A percentile compares a stretch with the other conserved stretches of the same genome.
These are phyloP conservation scores for Gaeumannomyces sp. DNA, from an alignment of 2,329 filamentous ascomycete genomes.

Conservation along the genomic window DNA sequence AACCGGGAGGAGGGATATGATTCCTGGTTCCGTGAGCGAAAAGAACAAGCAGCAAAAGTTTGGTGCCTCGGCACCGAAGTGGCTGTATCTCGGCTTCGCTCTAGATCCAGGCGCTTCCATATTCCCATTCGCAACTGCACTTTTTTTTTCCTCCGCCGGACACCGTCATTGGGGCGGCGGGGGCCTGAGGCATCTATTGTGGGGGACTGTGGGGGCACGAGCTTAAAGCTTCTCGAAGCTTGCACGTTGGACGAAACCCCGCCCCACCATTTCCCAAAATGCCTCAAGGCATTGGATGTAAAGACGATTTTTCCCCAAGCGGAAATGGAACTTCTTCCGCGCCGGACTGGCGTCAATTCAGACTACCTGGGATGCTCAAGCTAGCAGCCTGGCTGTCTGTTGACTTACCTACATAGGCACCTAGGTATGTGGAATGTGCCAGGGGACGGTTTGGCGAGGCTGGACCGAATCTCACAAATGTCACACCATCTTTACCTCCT, in stretches of 20 bases:
- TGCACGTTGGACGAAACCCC: neutral
- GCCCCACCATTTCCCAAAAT: too few species aligned
- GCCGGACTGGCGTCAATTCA: too few species aligned
- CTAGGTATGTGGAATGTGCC: too few species aligned
- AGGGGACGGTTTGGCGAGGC: too few species aligned
- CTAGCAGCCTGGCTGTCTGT: too few species aligned
- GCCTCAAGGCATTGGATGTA: too few species aligned
- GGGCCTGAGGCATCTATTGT: neutral
- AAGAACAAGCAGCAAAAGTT: neutral
- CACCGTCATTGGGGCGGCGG: neutral
- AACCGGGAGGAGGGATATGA: neutral
- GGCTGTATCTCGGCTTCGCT: neutral
- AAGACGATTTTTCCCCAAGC: too few species aligned
- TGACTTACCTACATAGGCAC: too few species aligned
- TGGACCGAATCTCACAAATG: too few species aligned
- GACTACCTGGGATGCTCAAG: too few species aligned
- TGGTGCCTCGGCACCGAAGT: neutral
- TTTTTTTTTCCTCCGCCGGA: conserved; percentile 9
- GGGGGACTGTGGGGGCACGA: neutral
- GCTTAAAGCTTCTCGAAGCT: neutral
- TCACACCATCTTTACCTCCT: too few species aligned
- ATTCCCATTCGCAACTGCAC: conserved; percentile 1
- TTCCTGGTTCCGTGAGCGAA: neutral
- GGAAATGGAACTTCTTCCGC: too few species aligned
- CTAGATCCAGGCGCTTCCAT: conserved; percentile 8